Evolutionary conservation across 2,329 filamentous ascomycete genomes (phyloP).

Genomic region (Apiospora malaysiana): DNA sequence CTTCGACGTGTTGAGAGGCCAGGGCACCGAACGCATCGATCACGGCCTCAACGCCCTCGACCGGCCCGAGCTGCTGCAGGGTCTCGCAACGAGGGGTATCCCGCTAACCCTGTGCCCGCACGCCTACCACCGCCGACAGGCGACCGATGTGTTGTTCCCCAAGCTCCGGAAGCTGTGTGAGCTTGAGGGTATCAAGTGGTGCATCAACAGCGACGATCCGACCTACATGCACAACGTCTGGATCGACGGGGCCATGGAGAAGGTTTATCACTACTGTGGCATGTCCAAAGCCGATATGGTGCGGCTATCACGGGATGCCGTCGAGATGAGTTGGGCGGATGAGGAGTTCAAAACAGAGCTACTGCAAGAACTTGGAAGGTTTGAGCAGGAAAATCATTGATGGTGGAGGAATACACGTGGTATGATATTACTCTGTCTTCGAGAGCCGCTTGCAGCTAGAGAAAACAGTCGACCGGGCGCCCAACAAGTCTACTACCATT

Average conservation of each 20-base stretch:
- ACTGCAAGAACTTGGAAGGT: constrained; percentile 33
- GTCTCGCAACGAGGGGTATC: constrained; percentile 41
- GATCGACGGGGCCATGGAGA: constrained; percentile 53
- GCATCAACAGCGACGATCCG: constrained; percentile 75
- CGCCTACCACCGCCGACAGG: constrained; percentile 48
- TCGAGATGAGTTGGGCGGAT: constrained; percentile 55
- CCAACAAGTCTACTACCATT: not conserved
- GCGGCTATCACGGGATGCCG: constrained; percentile 45
- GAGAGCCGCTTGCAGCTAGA: no score
- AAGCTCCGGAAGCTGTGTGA: constrained; percentile 51
- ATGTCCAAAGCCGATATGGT: constrained; percentile 51
- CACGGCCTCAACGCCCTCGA: constrained; percentile 49
- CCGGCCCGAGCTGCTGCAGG: constrained; percentile 38
- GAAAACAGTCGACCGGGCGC: not conserved
- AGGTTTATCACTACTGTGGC: constrained; percentile 47
- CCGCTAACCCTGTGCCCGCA: constrained; percentile 49
- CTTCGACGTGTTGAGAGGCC: constrained; percentile 39
- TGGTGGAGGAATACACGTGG: not conserved
- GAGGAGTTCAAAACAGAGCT: constrained; percentile 42
- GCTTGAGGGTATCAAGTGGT: constrained; percentile 48
- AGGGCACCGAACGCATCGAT: constrained; percentile 46
- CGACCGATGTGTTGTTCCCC: constrained; percentile 48
- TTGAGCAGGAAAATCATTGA: not conserved
- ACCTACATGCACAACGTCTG: constrained; percentile 65
- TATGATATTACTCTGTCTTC: no score